A percentile compares a stretch with the other conserved stretches of the same genome.
Evolutionary conservation across 2,329 filamentous ascomycete species (phyloP).

Genomic region (Botrytis squamosa): DNA sequence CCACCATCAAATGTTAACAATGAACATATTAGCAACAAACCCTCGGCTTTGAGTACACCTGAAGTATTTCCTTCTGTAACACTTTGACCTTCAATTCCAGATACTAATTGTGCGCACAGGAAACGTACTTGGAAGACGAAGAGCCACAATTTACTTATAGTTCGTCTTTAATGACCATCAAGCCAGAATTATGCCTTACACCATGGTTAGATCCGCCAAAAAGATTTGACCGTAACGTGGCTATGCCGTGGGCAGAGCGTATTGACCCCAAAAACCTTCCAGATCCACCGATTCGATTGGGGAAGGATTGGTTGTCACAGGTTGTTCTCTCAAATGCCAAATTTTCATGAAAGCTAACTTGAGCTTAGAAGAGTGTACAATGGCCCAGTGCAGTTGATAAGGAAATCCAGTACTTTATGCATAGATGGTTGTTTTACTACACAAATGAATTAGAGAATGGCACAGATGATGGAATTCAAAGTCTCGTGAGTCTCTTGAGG

Average conservation of each 20-base stretch:
- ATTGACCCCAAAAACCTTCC: conserved; percentile 13
- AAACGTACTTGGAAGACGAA: conserved; percentile 10
- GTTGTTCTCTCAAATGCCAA: neutral
- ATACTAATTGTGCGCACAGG: conserved; percentile 9
- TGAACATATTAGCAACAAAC: conserved; percentile 1
- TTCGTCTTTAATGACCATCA: conserved; percentile 14
- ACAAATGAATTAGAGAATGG: conserved; percentile 2
- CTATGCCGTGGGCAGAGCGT: conserved; percentile 10
- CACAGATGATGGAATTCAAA: conserved; percentile 16
- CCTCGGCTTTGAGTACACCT: neutral
- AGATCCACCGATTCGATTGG: conserved; percentile 1
- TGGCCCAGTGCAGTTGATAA: conserved; percentile 18
- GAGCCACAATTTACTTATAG: conserved; percentile 10
- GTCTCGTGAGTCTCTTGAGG: conserved; percentile 6
- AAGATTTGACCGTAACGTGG: conserved; percentile 19
- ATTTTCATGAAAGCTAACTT: conserved; percentile 3
- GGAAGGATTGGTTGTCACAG: conserved; percentile 20
- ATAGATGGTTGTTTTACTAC: conserved; percentile 18
- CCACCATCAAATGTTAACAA: conserved; percentile 3
- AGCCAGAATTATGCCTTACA: conserved; percentile 15
- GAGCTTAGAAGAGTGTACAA: conserved; percentile 1
- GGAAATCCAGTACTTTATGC: conserved; percentile 20
- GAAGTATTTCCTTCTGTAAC: conserved; percentile 13
- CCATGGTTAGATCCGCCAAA: conserved; percentile 21
- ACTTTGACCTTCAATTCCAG: neutral